Evolutionary conservation across 495 filamentous ascomycete genomes (phyloP), one percentile per base, ranked within the genome.

Genomic region (Penicillium samsonianum): DNA sequence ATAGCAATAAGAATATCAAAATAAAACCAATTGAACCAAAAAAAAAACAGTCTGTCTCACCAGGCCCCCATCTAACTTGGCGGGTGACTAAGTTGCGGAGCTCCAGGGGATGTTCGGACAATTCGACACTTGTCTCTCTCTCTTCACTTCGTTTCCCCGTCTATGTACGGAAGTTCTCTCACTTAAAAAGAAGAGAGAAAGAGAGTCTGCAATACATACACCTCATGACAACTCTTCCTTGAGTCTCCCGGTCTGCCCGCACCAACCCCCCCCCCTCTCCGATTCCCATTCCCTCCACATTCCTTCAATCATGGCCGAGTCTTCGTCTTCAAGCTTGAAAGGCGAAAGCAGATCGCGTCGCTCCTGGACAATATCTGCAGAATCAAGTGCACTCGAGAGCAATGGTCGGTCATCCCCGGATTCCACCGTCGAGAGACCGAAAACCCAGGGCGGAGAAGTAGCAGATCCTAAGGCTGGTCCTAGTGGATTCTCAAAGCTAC

Each of bases 401-500:
- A 74, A 75, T 71, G 67, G 73, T 33, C 74, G 74, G 22, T 76
- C 76, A 7, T 80, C 78, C 11, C 64, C 72, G 19, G 77, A 77
- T 33, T 79, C 76, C 16, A 72, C 62, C 3, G 55, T 60, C 22
- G 80, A 82, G 56, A 67, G 72, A 53, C 73, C 73, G 8, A 75
- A 71, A 61, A 72, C 73, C 33, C 77, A 78, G 53, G 67, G 71
- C 42, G 74, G 72, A 55, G 69, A 76, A 48, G 65, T 35, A 45
- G 57, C 65, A 1, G 72, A 78, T 63, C 63, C 69, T 57, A 62
- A 63, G 67, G 63, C 67, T 67, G 69, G 65, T 26, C 53, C 68
- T 55, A 76, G 70, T 69, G 76, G 76, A 31, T 74, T 84, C 41
- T 80, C 83, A 4, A 84, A 81, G 64, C 66, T 86, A 35, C 74